A percentile compares a stretch with the other conserved stretches of the same genome.
Conservation (phyloP, 345 rosid genomes). For the Trapa bicornis region DNA sequence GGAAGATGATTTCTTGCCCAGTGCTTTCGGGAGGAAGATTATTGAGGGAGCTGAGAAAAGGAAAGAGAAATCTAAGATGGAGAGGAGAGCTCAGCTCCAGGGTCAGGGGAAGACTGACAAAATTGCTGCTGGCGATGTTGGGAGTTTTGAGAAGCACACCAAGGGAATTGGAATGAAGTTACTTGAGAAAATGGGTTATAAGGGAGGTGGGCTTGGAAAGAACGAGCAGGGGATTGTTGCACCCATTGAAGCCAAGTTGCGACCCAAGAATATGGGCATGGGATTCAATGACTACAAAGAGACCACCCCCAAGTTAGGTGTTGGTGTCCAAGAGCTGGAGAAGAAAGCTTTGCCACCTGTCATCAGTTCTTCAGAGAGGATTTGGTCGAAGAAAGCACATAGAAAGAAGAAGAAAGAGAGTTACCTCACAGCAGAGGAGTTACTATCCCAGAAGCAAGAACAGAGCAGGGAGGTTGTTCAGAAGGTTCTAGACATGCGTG, state of each 20-base stretch:
- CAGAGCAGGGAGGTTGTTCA: conserved; percentile 66
- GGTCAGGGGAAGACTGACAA: conserved; percentile 36
- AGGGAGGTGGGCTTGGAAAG: conserved; percentile 83
- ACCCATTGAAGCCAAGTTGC: conserved; percentile 75
- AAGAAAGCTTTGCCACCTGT: conserved; percentile 27
- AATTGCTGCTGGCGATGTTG: conserved; percentile 32
- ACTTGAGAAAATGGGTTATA: conserved; percentile 88
- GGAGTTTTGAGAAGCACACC: conserved; percentile 61
- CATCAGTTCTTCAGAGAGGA: conserved; percentile 31
- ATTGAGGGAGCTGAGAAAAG: conserved; percentile 61
- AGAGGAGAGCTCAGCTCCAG: conserved; percentile 33
- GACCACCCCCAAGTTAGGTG: conserved; percentile 27
- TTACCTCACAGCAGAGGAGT: conserved; percentile 52
- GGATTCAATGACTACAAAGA: conserved; percentile 84
- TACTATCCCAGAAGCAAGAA: conserved; percentile 69
- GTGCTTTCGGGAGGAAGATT: conserved; percentile 63
- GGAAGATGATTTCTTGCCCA: conserved; percentile 37
- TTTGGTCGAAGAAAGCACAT: conserved; percentile 46
- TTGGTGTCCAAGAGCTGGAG: conserved; percentile 36
- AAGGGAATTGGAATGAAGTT: conserved; percentile 74
- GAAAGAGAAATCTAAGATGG: conserved; percentile 38
- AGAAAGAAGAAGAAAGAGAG: conserved; percentile 8
- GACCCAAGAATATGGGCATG: conserved; percentile 91
- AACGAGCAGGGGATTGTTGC: conserved; percentile 75
- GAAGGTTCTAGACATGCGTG: conserved; percentile 90